Percentiles rank a stretch among this genome's conserved stretches.
Conservation (phyloP, 305 asterid species). For the Fraxinus platypoda region DNA sequence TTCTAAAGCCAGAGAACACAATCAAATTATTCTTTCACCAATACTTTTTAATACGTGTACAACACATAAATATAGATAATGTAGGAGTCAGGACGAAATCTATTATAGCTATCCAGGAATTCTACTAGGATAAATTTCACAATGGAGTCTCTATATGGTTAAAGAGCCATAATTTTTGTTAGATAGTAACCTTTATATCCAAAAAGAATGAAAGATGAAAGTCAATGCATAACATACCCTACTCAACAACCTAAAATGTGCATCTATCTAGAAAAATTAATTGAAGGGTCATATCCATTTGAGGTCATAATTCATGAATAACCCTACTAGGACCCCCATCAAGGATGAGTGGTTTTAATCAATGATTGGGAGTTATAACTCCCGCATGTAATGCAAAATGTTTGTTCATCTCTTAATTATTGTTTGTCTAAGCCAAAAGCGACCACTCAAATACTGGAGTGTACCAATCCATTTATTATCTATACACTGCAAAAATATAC, state of each 20-base stretch:
- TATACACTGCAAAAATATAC: too few species aligned
- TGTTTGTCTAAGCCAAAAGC: constrained; percentile 18
- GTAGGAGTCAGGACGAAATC: too few species aligned
- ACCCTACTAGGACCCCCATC: not conserved
- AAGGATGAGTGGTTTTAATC: constrained; percentile 29
- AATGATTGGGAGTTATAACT: constrained; percentile 43
- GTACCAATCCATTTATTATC: not conserved
- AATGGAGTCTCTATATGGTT: not conserved
- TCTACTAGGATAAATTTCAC: too few species aligned
- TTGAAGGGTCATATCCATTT: constrained; percentile 13
- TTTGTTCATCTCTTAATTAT: constrained; percentile 14
- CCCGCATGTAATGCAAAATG: constrained; percentile 38
- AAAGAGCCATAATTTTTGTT: too few species aligned
- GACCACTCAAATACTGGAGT: not conserved
- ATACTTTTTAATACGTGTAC: too few species aligned
- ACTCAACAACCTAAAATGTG: constrained; percentile 20
- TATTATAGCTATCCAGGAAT: too few species aligned
- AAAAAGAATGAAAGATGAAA: not conserved
- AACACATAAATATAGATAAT: too few species aligned
- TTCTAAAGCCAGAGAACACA: too few species aligned
- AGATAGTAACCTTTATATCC: not conserved
- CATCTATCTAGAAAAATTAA: constrained; percentile 29
- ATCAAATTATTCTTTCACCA: too few species aligned
- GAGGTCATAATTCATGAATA: not conserved
- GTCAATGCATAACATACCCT: constrained; percentile 7